Base-by-base conservation (phyloP, 1,139 yeast genomes). In the Blastobotrys aristatus region DNA sequence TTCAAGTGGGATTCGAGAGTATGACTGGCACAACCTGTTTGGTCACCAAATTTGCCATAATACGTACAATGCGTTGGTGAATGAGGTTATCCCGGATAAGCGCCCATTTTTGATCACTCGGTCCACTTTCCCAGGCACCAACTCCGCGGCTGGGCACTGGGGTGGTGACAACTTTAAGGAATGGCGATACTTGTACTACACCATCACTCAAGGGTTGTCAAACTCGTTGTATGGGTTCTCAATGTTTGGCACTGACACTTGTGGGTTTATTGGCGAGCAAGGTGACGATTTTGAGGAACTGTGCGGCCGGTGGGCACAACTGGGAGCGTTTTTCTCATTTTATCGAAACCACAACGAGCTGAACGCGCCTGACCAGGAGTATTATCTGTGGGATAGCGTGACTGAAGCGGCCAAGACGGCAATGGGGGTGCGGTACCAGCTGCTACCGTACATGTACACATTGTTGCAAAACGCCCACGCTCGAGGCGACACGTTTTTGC, bases 1-100 rank as follows among this genome's bases (percentile, higher is more conserved):
- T 53, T 57, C 54, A 20, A 65, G 63, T 45, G 70, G 70, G 2
- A 59, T 64, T 13, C 43, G 61, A 29, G 70, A 67, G 49, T 67
- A 66, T 50, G 69, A 55, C 43, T 47, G 52, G 52, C 54, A 55
- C 34, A 54, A 53, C 30, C 36, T 55, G 21, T 53, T 42, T 37
- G 58, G 57, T 10, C 48, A 44, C 34, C 50, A 51, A 38, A 41
- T 49, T 17, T n/a, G 49, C 27, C 39, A 33, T 10, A 40, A 46
- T 20, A 54, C 57, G 1, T 54, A 50, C 40, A 38, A 46, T 13
- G 43, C 50, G 1, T 40, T 52, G 36, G 29, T 33, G 2, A 18
- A 33, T 6, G 43, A 22, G 14, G 36, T 48, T 11, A 29, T 45
- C 16, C 51, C 57, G 2, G 47, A 43, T 27, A 55, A 53, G 44